Percentiles rank a stretch among this genome's conserved stretches.
Evolutionary conservation across 2,329 filamentous ascomycete species (phyloP).

Genomic region (Fonsecaea erecta): DNA sequence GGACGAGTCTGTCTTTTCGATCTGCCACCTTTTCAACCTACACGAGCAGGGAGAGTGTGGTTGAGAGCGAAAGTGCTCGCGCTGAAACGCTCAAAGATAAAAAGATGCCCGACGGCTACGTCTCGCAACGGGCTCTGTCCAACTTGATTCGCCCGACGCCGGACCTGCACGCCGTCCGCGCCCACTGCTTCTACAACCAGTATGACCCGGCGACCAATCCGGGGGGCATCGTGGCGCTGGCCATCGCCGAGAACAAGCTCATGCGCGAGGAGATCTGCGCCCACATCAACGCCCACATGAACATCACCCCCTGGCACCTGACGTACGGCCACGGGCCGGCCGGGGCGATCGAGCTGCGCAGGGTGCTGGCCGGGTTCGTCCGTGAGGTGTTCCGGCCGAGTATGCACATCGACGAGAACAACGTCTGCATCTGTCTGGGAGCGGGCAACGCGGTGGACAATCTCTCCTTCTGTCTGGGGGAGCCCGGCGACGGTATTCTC

Average conservation of each 20-base stretch:
- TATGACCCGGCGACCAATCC: constrained; percentile 29
- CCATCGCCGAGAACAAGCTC: constrained; percentile 35
- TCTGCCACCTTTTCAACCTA: not conserved
- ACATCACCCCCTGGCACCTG: constrained; percentile 36
- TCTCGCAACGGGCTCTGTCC: constrained; percentile 25
- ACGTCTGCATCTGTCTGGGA: constrained; percentile 42
- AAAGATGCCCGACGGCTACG: constrained; percentile 1
- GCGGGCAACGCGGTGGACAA: constrained; percentile 45
- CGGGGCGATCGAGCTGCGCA: constrained; percentile 39
- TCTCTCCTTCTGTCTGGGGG: constrained; percentile 50
- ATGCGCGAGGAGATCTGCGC: constrained; percentile 31
- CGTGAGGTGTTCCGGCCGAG: constrained; percentile 41
- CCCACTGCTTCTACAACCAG: constrained; percentile 33
- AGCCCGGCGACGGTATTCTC: constrained; percentile 54
- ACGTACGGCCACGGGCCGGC: constrained; percentile 46
- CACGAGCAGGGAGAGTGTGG: not conserved
- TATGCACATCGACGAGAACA: constrained; percentile 36
- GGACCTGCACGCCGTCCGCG: constrained; percentile 27
- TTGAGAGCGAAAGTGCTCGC: not conserved
- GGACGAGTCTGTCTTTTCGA: not conserved
- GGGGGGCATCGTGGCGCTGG: constrained; percentile 29
- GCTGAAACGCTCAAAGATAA: not conserved
- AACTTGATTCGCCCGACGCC: constrained; percentile 17
- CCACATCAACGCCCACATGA: constrained; percentile 29
- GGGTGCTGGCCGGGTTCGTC: constrained; percentile 42